Conservation (phyloP, 1,284 basidiomycete species). For the Volvariella surrecta region DNA sequence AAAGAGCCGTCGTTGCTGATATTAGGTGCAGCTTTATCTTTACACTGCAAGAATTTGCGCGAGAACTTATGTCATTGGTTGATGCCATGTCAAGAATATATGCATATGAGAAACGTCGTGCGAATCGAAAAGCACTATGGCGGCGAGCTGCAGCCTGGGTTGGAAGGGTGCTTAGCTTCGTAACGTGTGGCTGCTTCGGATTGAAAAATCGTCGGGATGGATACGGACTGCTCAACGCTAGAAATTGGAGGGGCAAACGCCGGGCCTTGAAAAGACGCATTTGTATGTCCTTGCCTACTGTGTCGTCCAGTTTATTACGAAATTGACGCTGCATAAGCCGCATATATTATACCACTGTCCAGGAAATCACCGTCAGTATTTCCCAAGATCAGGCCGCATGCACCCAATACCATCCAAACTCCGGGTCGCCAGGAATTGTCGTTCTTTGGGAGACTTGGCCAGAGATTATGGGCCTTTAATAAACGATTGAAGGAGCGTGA, state of each 20-base stretch:
- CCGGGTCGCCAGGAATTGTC: conserved; percentile 55
- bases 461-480: conserved; percentile 70
- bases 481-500: conserved; percentile 67
- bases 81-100: conserved; percentile 77
- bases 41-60: conserved; percentile 85
- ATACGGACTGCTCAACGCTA: conserved; percentile 8
- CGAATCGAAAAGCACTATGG: conserved; percentile 8
- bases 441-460: conserved; percentile 51
- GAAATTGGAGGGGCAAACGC: conserved; percentile 4
- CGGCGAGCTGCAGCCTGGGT: conserved; percentile 1
- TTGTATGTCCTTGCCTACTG: conserved; percentile 27
- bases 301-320: conserved; percentile 1
- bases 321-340: conserved; percentile 30
- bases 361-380: conserved; percentile 63
- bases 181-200: conserved; percentile 7
- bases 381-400: conserved; percentile 76
- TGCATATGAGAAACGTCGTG: conserved; percentile 41
- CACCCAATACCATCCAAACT: conserved; percentile 78
- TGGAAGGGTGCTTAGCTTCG: background rate
- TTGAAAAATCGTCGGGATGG: conserved; percentile 1
- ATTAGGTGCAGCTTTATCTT: conserved; percentile 70
- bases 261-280: conserved; percentile 19
- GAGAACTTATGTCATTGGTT: conserved; percentile 72
- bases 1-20: background rate
- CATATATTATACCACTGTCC: conserved; percentile 51